Evolutionary conservation across 768 basidiomycete species (phyloP).

Genomic region (Hygrophorus pudorinus): DNA sequence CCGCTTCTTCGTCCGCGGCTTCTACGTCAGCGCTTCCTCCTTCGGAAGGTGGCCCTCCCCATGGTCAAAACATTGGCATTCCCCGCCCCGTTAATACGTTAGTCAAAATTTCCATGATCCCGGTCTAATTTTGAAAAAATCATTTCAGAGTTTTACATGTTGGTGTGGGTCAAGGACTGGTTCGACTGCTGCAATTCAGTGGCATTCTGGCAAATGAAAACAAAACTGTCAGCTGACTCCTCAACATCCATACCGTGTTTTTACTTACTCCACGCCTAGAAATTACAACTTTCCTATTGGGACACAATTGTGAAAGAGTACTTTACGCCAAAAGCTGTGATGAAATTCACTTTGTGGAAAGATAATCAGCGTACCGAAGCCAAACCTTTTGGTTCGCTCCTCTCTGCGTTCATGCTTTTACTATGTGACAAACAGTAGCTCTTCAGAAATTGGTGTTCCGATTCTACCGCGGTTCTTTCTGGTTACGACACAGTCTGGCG

Average conservation of each 20-base stretch:
- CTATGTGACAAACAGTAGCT: neutral
- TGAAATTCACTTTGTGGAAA: constrained; percentile 84
- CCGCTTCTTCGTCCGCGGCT: constrained; percentile 18
- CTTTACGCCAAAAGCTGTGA: constrained; percentile 58
- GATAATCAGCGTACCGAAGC: constrained; percentile 72
- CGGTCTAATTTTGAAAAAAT: constrained; percentile 7
- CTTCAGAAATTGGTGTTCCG: constrained; percentile 65
- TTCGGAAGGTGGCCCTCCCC: constrained; percentile 4
- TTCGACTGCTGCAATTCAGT: constrained; percentile 62
- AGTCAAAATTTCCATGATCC: constrained; percentile 7
- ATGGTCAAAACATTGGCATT: too few species aligned
- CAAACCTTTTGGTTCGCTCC: constrained; percentile 67
- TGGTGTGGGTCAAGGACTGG: constrained; percentile 53
- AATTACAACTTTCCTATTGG: constrained; percentile 63
- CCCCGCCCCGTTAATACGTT: too few species aligned
- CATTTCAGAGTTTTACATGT: constrained; percentile 18
- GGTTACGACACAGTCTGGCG: constrained; percentile 76
- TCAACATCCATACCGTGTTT: neutral
- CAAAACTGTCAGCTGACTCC: constrained; percentile 28
- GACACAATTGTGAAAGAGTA: constrained; percentile 52
- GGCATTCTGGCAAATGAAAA: constrained; percentile 48
- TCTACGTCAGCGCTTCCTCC: constrained; percentile 8
- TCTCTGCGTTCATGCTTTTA: neutral
- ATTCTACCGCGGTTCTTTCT: constrained; percentile 80
- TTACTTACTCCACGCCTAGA: constrained; percentile 24